These are phyloP conservation scores for Exophiala alcalophila DNA, from an alignment of 2,329 filamentous ascomycete species.

Conservation along the genomic window DNA sequence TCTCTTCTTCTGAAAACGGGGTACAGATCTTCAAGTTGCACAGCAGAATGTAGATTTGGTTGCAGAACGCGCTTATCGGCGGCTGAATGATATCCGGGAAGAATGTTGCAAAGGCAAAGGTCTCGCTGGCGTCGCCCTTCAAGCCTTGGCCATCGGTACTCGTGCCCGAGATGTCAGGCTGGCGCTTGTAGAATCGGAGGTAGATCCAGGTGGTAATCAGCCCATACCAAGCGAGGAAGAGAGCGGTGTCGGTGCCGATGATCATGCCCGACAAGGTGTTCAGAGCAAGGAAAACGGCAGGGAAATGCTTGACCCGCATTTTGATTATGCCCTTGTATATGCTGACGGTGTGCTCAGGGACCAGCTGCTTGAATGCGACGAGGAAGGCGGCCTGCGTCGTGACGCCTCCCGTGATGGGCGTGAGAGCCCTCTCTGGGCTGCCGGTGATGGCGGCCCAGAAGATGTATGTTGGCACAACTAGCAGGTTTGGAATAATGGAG, in stretches of 20 bases:
- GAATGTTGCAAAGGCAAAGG: constrained; percentile 92
- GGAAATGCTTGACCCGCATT: constrained; percentile 80
- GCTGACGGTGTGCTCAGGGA: constrained; percentile 94
- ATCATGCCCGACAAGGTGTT: constrained; percentile 64
- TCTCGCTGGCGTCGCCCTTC: constrained; percentile 90
- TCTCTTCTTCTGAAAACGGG: constrained; percentile 79
- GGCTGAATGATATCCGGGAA: constrained; percentile 84
- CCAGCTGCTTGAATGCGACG: constrained; percentile 94
- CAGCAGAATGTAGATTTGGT: constrained; percentile 70
- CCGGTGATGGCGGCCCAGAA: constrained; percentile 65
- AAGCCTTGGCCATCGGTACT: constrained; percentile 57
- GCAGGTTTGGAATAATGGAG: constrained; percentile 73
- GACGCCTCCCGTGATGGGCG: constrained; percentile 82
- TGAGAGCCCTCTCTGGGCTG: constrained; percentile 50
- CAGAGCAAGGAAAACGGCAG: constrained; percentile 69
- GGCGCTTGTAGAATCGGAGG: constrained; percentile 84
- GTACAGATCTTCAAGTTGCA: constrained; percentile 75
- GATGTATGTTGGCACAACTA: constrained; percentile 71
- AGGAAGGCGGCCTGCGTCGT: constrained; percentile 90
- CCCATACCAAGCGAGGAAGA: constrained; percentile 75
- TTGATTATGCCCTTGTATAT: constrained; percentile 86
- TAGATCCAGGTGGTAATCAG: constrained; percentile 92
- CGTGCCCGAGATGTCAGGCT: constrained; percentile 54
- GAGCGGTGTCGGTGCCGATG: constrained; percentile 69
- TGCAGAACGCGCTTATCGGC: constrained; percentile 68